Conservation (phyloP, 139 green algal species). For the Trebouxia sp. region DNA sequence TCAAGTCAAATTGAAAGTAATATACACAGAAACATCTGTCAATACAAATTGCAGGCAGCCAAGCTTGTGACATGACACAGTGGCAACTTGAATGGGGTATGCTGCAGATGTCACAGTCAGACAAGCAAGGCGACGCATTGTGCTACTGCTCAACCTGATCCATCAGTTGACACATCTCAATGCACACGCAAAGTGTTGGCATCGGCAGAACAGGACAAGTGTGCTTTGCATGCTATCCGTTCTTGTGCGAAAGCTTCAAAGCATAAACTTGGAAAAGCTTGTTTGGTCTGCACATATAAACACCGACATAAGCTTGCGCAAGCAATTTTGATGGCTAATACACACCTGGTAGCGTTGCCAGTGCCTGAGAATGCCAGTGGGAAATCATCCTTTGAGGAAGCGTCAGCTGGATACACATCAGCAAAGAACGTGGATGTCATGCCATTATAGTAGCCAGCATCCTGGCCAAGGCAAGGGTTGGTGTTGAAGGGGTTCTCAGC, state of each 20-base stretch:
- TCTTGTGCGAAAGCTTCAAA: no score
- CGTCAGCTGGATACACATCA: constrained; percentile 18
- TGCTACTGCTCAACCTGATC: no score
- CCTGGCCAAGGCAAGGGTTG: constrained; percentile 25
- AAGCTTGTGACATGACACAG: no score
- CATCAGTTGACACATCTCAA: no score
- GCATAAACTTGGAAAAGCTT: no score
- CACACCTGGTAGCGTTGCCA: background rate
- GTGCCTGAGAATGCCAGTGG: constrained; percentile 16
- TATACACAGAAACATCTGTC: background rate
- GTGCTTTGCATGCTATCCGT: no score
- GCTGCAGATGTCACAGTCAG: no score
- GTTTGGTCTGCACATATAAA: background rate
- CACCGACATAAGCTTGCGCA: background rate
- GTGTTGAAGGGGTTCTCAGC: background rate
- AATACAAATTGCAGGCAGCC: background rate
- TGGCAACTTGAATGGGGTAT: background rate
- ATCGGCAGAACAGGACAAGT: no score
- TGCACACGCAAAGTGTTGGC: no score
- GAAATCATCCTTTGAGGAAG: constrained; percentile 19
- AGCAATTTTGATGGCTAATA: background rate
- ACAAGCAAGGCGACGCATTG: no score
- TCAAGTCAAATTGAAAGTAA: background rate
- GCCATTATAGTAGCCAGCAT: constrained; percentile 25
- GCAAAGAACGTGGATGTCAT: constrained; percentile 20